phyloP scores from a whole-genome alignment of 2,329 filamentous ascomycete species.

The Coniochaeta sp. region DNA sequence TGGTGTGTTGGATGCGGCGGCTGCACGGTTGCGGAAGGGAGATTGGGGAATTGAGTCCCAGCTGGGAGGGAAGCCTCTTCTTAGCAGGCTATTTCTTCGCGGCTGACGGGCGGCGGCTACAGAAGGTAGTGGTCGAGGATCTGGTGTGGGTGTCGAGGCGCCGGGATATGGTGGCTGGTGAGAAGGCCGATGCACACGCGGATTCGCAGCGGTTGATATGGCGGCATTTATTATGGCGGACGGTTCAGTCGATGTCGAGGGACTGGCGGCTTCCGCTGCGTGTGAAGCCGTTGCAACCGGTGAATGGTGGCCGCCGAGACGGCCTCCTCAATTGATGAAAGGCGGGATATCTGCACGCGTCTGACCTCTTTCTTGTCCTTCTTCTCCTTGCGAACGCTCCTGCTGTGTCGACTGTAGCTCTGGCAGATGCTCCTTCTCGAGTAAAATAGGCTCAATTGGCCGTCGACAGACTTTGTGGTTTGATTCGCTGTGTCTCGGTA shows the following conservation, averaged over 20 bases:
- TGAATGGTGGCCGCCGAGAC: constrained; percentile 36
- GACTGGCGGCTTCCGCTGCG: constrained; percentile 19
- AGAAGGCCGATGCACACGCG: constrained; percentile 20
- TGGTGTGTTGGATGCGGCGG: constrained; percentile 16
- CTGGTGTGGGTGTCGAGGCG: constrained; percentile 11
- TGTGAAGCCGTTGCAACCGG: constrained; percentile 41
- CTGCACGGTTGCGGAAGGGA: constrained; percentile 33
- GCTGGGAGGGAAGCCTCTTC: constrained; percentile 13
- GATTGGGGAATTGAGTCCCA: constrained; percentile 21
- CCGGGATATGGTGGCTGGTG: constrained; percentile 23
- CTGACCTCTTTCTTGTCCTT: not conserved
- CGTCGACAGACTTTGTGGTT: not conserved
- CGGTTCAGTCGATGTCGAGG: constrained; percentile 11
- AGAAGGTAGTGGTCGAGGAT: constrained; percentile 4
- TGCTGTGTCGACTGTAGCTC: not conserved
- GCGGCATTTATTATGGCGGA: constrained; percentile 23
- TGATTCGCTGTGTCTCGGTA: not conserved
- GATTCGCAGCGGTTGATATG: constrained; percentile 12
- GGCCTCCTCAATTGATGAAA: constrained; percentile 26
- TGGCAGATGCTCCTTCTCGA: not conserved
- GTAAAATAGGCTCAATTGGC: not conserved
- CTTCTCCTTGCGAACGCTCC: not conserved
- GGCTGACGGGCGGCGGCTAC: constrained; percentile 10
- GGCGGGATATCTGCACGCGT: not conserved
- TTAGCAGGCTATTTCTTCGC: constrained; percentile 13